A percentile compares a stretch with the other conserved stretches of the same genome.
These are phyloP conservation scores for Ogataea chonburiensis DNA, from an alignment of 805 yeast genomes.

Conservation along the genomic window DNA sequence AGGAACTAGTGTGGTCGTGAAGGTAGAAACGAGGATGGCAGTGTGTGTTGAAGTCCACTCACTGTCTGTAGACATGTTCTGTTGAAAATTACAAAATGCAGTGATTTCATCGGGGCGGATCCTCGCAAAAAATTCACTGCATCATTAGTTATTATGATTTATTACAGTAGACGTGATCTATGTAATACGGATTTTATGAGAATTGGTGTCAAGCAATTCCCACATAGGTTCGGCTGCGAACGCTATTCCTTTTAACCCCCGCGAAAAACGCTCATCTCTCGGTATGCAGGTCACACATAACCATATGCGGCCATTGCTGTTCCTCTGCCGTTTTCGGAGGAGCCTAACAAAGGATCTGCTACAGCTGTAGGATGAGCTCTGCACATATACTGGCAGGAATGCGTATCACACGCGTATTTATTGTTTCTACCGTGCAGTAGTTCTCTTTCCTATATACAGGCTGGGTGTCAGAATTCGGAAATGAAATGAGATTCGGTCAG, in stretches of 20 bases:
- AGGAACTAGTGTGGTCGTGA: too few relatives aligned
- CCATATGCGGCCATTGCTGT: conserved; percentile 1
- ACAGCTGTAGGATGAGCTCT: not conserved
- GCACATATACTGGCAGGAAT: conserved; percentile 3
- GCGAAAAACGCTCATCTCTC: too few relatives aligned
- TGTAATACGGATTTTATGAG: not conserved
- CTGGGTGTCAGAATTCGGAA: conserved; percentile 12
- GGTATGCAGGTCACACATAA: conserved; percentile 1
- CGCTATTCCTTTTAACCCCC: too few relatives aligned
- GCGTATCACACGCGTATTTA: too few relatives aligned
- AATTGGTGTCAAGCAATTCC: too few relatives aligned
- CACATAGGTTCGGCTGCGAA: not conserved
- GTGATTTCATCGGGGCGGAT: too few relatives aligned
- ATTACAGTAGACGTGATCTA: not conserved
- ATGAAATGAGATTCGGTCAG: conserved; percentile 14
- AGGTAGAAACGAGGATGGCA: too few relatives aligned
- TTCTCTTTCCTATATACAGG: conserved; percentile 5
- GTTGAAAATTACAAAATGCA: too few relatives aligned
- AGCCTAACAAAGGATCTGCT: not conserved
- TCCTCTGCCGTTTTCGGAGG: not conserved
- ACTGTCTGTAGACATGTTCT: not conserved
- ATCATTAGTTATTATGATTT: not conserved
- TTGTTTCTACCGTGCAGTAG: conserved; percentile 9
- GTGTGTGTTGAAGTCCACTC: not conserved
- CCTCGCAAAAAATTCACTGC: conserved; percentile 1